Percentiles rank a stretch among this genome's conserved stretches.
Evolutionary conservation across 176 grass and related monocot species (phyloP).

Genomic region (Aegilops umbellulata): DNA sequence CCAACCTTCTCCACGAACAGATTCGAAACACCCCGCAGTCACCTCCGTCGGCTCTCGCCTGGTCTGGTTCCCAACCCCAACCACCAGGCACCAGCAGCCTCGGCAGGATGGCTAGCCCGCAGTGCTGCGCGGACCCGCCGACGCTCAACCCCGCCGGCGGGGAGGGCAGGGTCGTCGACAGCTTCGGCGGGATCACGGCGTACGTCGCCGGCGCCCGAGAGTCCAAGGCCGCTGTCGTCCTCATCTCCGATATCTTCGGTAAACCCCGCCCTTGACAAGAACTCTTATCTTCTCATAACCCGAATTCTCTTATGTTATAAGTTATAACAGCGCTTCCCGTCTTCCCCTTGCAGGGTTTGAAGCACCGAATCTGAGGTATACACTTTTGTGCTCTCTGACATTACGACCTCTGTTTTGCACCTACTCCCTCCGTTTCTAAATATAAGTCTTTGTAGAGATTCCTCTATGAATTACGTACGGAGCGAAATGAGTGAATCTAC

Average conservation of each 20-base stretch:
- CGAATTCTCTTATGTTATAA: background rate
- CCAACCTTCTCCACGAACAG: background rate
- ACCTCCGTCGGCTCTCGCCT: background rate
- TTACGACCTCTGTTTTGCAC: too few species aligned
- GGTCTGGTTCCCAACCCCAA: background rate
- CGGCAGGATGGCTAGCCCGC: slow-evolving; percentile 50
- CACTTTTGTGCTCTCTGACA: background rate
- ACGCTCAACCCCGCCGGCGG: slow-evolving; percentile 41
- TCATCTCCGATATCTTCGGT: slow-evolving; percentile 74
- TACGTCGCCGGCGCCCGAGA: slow-evolving; percentile 48
- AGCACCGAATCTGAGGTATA: slow-evolving; percentile 60
- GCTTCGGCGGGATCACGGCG: slow-evolving; percentile 59
- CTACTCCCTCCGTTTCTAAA: too few species aligned
- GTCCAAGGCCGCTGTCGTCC: slow-evolving; percentile 53
- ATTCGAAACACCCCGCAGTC: background rate
- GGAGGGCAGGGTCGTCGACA: slow-evolving; percentile 64
- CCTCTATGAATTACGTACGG: too few species aligned
- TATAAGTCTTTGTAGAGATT: too few species aligned
- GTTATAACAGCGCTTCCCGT: background rate
- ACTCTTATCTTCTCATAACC: too few species aligned
- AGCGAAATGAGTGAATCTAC: too few species aligned
- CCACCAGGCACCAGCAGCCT: background rate
- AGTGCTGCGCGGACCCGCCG: slow-evolving; percentile 74
- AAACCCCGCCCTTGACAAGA: background rate
- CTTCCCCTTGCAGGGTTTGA: slow-evolving; percentile 18